Evolutionary conservation across 805 yeast genomes (phyloP).

Genomic region (Kazachstania kunashirensis): DNA sequence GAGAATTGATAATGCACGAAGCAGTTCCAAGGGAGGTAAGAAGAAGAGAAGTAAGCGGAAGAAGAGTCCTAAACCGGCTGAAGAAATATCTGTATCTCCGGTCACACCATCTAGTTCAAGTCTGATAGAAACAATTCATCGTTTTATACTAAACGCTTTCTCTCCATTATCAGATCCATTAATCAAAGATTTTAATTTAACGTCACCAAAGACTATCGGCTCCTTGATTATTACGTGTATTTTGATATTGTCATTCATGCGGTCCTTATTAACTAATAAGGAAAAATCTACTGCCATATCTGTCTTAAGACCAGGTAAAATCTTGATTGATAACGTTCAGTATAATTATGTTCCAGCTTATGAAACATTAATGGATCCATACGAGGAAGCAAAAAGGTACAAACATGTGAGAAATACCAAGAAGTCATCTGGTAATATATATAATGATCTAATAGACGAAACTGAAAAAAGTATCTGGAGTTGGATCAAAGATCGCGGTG

Average conservation of each 20-base stretch:
- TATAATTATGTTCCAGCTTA: constrained; percentile 36
- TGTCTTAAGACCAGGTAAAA: constrained; percentile 20
- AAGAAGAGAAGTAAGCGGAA: constrained; percentile 1
- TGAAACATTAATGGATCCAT: constrained; percentile 27
- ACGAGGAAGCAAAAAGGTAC: constrained; percentile 19
- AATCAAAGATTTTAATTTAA: constrained; percentile 11
- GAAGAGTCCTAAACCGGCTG: too few species aligned
- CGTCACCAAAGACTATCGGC: constrained; percentile 12
- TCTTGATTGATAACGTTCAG: constrained; percentile 29
- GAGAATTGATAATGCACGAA: constrained; percentile 20
- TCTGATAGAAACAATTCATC: too few species aligned
- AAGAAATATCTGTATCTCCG: too few species aligned
- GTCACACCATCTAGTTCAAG: too few species aligned
- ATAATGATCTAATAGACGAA: constrained; percentile 26
- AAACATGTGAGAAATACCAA: constrained; percentile 6
- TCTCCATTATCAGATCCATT: background rate
- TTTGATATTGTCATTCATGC: constrained; percentile 7
- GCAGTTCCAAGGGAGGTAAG: constrained; percentile 6
- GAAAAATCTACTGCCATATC: constrained; percentile 6
- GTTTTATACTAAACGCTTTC: background rate
- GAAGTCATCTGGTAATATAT: constrained; percentile 2
- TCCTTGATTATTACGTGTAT: constrained; percentile 6
- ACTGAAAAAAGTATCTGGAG: constrained; percentile 61
- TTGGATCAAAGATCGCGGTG: constrained; percentile 49
- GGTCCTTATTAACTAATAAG: constrained; percentile 4